Evolutionary conservation across 2,329 filamentous ascomycete species (phyloP), one percentile per base, ranked within the genome.

Genomic region (Phaeosphaeriaceae sp.): DNA sequence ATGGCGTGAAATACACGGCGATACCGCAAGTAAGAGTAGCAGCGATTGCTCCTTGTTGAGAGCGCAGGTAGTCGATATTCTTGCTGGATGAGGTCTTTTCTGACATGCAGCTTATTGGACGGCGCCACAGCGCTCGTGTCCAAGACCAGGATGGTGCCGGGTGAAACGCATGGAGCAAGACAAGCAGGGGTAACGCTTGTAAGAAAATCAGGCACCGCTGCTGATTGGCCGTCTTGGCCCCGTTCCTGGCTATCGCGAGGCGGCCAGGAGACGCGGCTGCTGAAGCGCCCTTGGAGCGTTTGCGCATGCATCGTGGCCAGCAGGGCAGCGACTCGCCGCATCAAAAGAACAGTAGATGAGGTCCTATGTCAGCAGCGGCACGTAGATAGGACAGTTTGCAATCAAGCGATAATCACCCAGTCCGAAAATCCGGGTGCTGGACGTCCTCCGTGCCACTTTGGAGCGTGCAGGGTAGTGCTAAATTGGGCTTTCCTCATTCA

Each of bases 131-230:
- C n/a, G n/a, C n/a, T n/a, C n/a, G n/a, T n/a, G n/a, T n/a, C n/a
- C n/a, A n/a, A 44, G 46, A 42, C 30, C 32, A 30, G 32, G 47
- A 28, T 52, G 56, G 44, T 19, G 46, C 13, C 49, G 55, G 10
- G 46, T 54, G 56, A 54, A 58, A 54, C 55, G 51, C 23, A 52
- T 56, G 58, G 49, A 49, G 22, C 32, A 43, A 48, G 52, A n/a
- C 42, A 22, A 9, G 52, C 56, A 28, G 48, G 47, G 46, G 42
- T 35, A 17, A n/a, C 17, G 48, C 43, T 13, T 46, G 43, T 23
- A 22, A 23, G 23, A 23, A 21, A 23, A 22, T 23, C 56, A 55
- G 56, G 53, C 40, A 49, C 49, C 40, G 35, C 44, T 2, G 15
- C 19, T 49, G 32, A 51, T 28, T 53, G 50, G 58, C 43, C 43